Percentiles rank a stretch among this genome's conserved stretches.
phyloP scores from a whole-genome alignment of 768 basidiomycete genomes.

The Termitomyces sp. region DNA sequence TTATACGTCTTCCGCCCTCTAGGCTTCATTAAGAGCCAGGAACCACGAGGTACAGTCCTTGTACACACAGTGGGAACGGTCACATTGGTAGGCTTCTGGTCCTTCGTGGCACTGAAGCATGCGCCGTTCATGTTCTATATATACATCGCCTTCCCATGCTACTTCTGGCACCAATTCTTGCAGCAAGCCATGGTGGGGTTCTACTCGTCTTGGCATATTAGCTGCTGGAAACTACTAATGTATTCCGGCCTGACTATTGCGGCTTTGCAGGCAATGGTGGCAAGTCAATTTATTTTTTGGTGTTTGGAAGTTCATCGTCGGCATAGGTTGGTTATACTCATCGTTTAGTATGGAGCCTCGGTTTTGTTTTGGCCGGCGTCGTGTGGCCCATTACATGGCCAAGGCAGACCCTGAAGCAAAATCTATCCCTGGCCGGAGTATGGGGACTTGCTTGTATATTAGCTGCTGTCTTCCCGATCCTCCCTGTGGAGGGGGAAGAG shows the following conservation, averaged over 20 bases:
- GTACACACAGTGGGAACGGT: conserved; percentile 19
- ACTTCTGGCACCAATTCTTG: conserved; percentile 67
- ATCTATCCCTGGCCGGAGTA: conserved; percentile 20
- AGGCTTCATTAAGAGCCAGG: conserved; percentile 12
- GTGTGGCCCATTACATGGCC: conserved; percentile 68
- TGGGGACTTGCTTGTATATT: conserved; percentile 53
- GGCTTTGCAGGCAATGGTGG: conserved; percentile 69
- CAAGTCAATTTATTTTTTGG: conserved; percentile 31
- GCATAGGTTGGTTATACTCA: conserved; percentile 66
- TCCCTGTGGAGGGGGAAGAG: conserved; percentile 72
- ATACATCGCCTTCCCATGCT: conserved; percentile 72
- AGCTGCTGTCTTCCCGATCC: conserved; percentile 64
- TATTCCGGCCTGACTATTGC: conserved; percentile 31
- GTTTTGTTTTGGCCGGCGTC: conserved; percentile 55
- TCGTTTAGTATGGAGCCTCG: conserved; percentile 69
- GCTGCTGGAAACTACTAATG: conserved; percentile 16
- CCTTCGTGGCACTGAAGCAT: conserved; percentile 53
- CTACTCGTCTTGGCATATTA: not conserved
- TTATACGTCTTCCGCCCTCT: conserved; percentile 50
- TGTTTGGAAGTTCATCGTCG: not conserved
- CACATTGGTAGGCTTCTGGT: conserved; percentile 36
- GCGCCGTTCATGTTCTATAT: conserved; percentile 73
- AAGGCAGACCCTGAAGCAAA: conserved; percentile 21
- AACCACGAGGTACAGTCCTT: not conserved
- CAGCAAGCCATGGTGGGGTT: conserved; percentile 21